Conservation (phyloP, 805 yeast species). For the Pichia occidentalis region DNA sequence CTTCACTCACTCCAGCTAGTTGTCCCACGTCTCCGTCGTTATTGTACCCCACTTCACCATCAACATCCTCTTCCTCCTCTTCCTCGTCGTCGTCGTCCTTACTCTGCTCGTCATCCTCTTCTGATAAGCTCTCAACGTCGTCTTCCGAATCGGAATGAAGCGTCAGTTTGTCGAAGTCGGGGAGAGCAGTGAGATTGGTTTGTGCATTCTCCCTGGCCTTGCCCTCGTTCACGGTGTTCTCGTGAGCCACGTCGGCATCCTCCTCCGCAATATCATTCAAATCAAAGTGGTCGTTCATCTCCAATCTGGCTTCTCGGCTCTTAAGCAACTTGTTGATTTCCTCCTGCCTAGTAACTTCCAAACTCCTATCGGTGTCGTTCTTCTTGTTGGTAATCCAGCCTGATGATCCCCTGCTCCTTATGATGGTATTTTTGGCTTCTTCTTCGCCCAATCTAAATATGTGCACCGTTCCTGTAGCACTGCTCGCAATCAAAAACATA, state of each 20-base stretch:
- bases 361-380: slow-evolving; percentile 6
- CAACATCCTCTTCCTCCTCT: slow-evolving; percentile 11
- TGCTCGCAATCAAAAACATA: slow-evolving; percentile 70
- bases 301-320: slow-evolving; percentile 13
- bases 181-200: not conserved
- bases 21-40: too few relatives aligned
- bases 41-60: too few relatives aligned
- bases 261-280: slow-evolving; percentile 1
- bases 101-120: slow-evolving; percentile 15
- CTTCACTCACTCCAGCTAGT: not conserved
- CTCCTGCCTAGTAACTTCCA: slow-evolving; percentile 13
- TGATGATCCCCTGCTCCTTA: slow-evolving; percentile 10
- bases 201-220: not conserved
- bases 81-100: slow-evolving; percentile 25
- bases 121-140: slow-evolving; percentile 23
- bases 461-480: slow-evolving; percentile 91
- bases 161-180: slow-evolving; percentile 5
- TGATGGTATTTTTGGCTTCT: slow-evolving; percentile 30
- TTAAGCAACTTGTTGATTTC: slow-evolving; percentile 14
- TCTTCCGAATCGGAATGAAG: slow-evolving; percentile 31
- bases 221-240: not conserved
- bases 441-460: slow-evolving; percentile 67
- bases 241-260: too few relatives aligned
- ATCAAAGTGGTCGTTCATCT: slow-evolving; percentile 1
- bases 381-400: slow-evolving; percentile 12